Base-by-base conservation (phyloP, 495 filamentous ascomycete species). In the Aspergillus olivimuriae region DNA sequence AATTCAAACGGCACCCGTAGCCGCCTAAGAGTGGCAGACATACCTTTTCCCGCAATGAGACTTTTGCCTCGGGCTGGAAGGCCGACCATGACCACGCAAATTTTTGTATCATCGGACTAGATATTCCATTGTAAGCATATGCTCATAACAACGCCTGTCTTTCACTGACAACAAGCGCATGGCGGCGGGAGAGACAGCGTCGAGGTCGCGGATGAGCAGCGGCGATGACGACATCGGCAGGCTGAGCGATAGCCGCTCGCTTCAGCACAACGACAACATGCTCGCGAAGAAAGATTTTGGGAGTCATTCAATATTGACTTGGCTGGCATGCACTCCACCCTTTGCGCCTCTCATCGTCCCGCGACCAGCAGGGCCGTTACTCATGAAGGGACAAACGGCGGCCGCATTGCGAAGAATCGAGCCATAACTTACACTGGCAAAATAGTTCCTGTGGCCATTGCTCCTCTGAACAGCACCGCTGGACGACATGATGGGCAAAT, bases 61-160 rank as follows among this genome's bases (percentile, higher is more conserved):
- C 86, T 92, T 75, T 98, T 98, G 57, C 92, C 92, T 41, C 92
- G 76, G 43, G 92, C 92, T 31, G 92, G 92, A 47, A 98, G 72
- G 32, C 92, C 92, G 36, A 98, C 92, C 92, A 98, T 96, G 42
- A 97, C 86, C n/a, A 98, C 90, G 56, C 89, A 95, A 63, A 98
- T 94, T 57, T 84, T 85, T 22, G 86, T 89, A 55, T 95, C 88
- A 69, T 96, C 92, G 48, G 85, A 86, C 86, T 94, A n/a, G n/a
- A n/a, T n/a, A n/a, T n/a, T n/a, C n/a, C n/a, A n/a, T n/a, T n/a
- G n/a, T n/a, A n/a, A n/a, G n/a, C n/a, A n/a, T n/a, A n/a, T n/a
- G n/a, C n/a, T n/a, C n/a, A n/a, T n/a, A n/a, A n/a, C n/a, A n/a
- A n/a, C n/a, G n/a, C n/a, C n/a, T n/a, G n/a, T n/a, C n/a, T n/a